Conservation (phyloP, 768 basidiomycete species). For the Termitomyces sp. region DNA sequence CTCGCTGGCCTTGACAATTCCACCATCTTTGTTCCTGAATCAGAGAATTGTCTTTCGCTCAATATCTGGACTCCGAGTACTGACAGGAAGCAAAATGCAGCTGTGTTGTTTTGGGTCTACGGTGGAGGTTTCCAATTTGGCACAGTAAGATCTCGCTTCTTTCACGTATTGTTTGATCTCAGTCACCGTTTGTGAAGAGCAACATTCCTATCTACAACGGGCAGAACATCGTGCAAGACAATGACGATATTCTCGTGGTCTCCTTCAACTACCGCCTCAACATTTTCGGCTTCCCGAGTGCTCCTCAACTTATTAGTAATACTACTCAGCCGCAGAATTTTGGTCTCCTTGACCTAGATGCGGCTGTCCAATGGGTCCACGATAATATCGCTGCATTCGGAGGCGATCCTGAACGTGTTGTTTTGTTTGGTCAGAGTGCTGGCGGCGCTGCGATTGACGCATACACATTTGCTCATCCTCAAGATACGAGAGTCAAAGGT, state of each 20-base stretch:
- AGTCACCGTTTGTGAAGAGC: constrained; percentile 17
- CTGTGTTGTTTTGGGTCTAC: constrained; percentile 34
- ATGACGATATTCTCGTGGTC: constrained; percentile 31
- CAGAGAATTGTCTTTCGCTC: constrained; percentile 31
- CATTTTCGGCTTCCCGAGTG: constrained; percentile 34
- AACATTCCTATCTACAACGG: constrained; percentile 26
- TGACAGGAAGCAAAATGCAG: constrained; percentile 26
- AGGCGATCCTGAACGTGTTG: constrained; percentile 33
- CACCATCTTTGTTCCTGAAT: constrained; percentile 24
- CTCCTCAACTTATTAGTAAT: constrained; percentile 27
- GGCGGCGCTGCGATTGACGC: constrained; percentile 29
- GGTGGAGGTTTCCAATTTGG: constrained; percentile 35
- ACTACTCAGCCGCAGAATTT: constrained; percentile 28
- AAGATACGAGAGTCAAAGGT: constrained; percentile 24
- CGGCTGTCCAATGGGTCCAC: constrained; percentile 43
- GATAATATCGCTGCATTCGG: constrained; percentile 42
- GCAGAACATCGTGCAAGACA: constrained; percentile 26
- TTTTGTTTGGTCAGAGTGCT: constrained; percentile 33
- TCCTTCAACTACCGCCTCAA: constrained; percentile 35
- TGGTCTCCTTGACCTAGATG: constrained; percentile 31
- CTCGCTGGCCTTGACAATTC: constrained; percentile 18
- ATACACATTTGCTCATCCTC: constrained; percentile 29
- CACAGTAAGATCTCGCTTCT: constrained; percentile 19
- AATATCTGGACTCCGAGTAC: constrained; percentile 35
- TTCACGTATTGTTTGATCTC: background rate